These are phyloP conservation scores for Turritis glabra DNA, from an alignment of 345 rosid genomes.

Conservation along the genomic window DNA sequence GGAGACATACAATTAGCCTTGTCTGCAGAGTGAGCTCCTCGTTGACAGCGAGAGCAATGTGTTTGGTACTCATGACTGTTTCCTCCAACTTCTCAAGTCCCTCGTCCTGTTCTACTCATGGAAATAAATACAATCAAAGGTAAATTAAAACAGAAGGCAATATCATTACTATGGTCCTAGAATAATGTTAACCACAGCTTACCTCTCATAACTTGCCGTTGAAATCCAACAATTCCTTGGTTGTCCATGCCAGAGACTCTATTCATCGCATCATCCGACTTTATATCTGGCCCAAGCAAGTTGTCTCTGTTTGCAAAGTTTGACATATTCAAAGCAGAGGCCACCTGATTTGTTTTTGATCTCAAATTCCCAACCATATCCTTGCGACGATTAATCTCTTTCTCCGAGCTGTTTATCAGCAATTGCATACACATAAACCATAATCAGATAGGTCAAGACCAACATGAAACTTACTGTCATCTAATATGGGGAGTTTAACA, in stretches of 20 bases:
- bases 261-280: constrained; percentile 56
- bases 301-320: constrained; percentile 80
- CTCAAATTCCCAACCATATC: constrained; percentile 80
- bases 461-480: background rate
- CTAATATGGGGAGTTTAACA: background rate
- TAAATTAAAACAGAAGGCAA: background rate
- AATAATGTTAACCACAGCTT: constrained; percentile 34
- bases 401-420: constrained; percentile 64
- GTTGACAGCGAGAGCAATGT: constrained; percentile 85
- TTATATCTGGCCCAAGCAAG: constrained; percentile 83
- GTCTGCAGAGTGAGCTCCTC: constrained; percentile 93
- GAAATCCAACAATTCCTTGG: constrained; percentile 86
- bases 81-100: constrained; percentile 95
- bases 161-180: background rate
- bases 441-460: background rate
- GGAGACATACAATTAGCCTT: constrained; percentile 73
- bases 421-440: background rate
- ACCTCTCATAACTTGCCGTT: constrained; percentile 91
- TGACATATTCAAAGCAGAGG: constrained; percentile 86
- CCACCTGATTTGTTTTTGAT: constrained; percentile 85
- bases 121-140: background rate
- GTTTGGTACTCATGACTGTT: constrained; percentile 84
- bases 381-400: constrained; percentile 97
- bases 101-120: constrained; percentile 89
- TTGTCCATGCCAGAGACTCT: constrained; percentile 76